These are phyloP conservation scores for Batkoa obscura DNA, from an alignment of 371 early-diverging fungal species.

Conservation along the genomic window DNA sequence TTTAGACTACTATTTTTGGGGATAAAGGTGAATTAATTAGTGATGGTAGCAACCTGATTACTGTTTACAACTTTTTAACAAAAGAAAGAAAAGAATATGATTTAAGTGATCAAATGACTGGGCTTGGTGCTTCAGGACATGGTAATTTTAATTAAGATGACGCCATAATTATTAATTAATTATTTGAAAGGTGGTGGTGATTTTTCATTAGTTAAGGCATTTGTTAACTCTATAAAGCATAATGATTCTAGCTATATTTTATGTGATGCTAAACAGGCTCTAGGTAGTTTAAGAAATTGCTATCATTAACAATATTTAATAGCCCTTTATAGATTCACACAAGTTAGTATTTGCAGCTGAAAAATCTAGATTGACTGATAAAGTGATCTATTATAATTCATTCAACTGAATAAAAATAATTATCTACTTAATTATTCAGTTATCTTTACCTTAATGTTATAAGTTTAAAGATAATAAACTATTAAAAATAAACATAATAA, in stretches of 20 bases:
- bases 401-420: too few relatives aligned
- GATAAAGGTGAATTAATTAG: neutral
- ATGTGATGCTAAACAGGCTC: neutral
- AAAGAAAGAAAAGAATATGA: neutral
- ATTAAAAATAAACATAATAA: too few relatives aligned
- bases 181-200: neutral
- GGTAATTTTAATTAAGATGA: neutral
- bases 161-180: neutral
- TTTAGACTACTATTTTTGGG: neutral
- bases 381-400: neutral
- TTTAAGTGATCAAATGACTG: neutral
- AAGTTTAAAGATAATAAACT: too few relatives aligned
- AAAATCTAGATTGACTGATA: neutral
- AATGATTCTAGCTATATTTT: neutral
- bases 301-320: neutral
- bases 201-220: neutral
- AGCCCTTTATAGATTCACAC: neutral
- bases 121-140: neutral
- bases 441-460: too few relatives aligned
- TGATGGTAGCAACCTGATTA: neutral
- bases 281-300: neutral
- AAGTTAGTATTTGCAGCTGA: neutral
- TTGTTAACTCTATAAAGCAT: neutral
- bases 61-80: neutral
- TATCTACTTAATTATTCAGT: too few relatives aligned